Percentiles rank a stretch among this genome's conserved stretches.
Conservation (phyloP, 768 basidiomycete genomes). For the Pulveroboletus sp. region DNA sequence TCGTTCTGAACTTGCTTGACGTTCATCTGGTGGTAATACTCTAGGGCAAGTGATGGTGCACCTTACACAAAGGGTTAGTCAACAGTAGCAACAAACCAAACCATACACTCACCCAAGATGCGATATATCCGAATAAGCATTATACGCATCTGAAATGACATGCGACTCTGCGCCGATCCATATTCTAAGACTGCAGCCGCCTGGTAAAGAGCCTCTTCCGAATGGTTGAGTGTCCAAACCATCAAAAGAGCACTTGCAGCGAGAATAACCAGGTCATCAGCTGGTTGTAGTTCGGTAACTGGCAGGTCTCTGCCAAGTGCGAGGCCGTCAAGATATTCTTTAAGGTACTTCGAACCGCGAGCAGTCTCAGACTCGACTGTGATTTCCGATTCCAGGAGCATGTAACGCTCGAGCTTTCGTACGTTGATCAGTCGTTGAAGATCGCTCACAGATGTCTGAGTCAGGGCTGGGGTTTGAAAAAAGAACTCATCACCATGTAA, state of each 20-base stretch:
- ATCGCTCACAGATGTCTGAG: slow-evolving; percentile 47
- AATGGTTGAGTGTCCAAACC: slow-evolving; percentile 54
- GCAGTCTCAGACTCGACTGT: slow-evolving; percentile 53
- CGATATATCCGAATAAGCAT: slow-evolving; percentile 80
- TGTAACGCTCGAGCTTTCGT: slow-evolving; percentile 68
- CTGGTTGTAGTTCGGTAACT: slow-evolving; percentile 78
- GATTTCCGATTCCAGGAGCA: slow-evolving; percentile 45
- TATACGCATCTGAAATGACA: slow-evolving; percentile 74
- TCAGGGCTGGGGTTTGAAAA: slow-evolving; percentile 15
- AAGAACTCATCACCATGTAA: slow-evolving; percentile 7
- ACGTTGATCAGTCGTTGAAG: slow-evolving; percentile 71
- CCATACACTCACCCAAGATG: slow-evolving; percentile 59
- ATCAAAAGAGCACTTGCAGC: slow-evolving; percentile 65
- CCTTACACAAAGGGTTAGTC: slow-evolving; percentile 41
- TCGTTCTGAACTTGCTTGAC: slow-evolving; percentile 87
- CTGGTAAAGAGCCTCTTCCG: slow-evolving; percentile 57
- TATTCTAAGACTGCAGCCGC: slow-evolving; percentile 69
- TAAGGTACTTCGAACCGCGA: slow-evolving; percentile 49
- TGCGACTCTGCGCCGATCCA: slow-evolving; percentile 65
- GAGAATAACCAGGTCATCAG: slow-evolving; percentile 79
- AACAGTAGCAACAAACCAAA: neutral
- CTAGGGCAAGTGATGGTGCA: slow-evolving; percentile 65
- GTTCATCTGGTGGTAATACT: slow-evolving; percentile 75
- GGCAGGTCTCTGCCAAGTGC: slow-evolving; percentile 63
- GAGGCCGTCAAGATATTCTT: slow-evolving; percentile 64